Conservation (phyloP, 2,329 filamentous ascomycete species). For the Xylariaceae sp. region DNA sequence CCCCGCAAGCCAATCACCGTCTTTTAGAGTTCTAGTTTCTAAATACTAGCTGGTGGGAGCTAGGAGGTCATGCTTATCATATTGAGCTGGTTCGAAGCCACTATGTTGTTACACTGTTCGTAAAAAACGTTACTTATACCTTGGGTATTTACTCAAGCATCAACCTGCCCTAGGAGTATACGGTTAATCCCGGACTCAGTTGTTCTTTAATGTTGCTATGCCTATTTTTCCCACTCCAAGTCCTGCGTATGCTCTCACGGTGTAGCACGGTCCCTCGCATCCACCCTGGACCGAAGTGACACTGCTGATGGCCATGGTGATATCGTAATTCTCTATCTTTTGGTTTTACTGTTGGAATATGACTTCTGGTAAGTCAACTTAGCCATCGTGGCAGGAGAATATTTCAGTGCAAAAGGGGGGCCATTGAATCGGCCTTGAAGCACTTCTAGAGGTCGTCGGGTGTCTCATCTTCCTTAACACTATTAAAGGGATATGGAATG, state of each 20-base stretch:
- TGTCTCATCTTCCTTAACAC: conserved; percentile 60
- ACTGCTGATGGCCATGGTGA: conserved; percentile 62
- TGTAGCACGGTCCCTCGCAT: conserved; percentile 64
- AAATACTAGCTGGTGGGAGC: conserved; percentile 57
- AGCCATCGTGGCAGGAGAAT: conserved; percentile 64
- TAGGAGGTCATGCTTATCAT: conserved; percentile 54
- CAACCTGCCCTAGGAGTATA: conserved; percentile 45
- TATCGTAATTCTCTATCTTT: conserved; percentile 64
- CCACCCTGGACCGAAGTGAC: conserved; percentile 61
- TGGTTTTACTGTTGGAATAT: conserved; percentile 63
- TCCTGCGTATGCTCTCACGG: conserved; percentile 62
- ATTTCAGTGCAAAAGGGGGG: conserved; percentile 66
- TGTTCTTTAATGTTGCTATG: conserved; percentile 60
- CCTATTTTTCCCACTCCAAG: conserved; percentile 63
- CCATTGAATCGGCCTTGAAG: conserved; percentile 63
- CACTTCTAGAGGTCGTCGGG: conserved; percentile 58
- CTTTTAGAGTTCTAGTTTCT: conserved; percentile 53
- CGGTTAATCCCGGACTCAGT: conserved; percentile 62
- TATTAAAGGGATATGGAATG: conserved; percentile 63
- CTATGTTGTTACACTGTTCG: neutral
- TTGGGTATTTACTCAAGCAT: conserved; percentile 46
- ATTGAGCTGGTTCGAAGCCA: conserved; percentile 43
- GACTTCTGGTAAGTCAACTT: conserved; percentile 57
- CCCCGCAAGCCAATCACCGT: conserved; percentile 60
- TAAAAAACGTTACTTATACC: conserved; percentile 37